phyloP scores from a whole-genome alignment of 305 asterid genomes.

The Fraxinus floribunda region DNA sequence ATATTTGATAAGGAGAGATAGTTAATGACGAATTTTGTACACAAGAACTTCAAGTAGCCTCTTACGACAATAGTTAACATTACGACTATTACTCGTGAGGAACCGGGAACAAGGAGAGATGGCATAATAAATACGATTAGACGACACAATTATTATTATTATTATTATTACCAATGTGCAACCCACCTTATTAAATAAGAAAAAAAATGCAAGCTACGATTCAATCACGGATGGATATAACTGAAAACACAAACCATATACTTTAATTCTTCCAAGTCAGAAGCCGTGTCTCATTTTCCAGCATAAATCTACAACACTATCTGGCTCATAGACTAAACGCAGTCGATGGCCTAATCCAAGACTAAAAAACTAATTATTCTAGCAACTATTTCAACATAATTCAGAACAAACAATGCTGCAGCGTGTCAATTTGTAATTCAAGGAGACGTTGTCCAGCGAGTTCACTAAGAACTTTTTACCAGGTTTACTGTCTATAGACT shows the following conservation, averaged over 20 bases:
- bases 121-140: neutral
- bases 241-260: neutral
- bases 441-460: neutral
- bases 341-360: neutral
- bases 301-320: neutral
- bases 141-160: too few species aligned
- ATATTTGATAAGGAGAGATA: too few species aligned
- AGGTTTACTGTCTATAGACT: neutral
- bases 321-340: neutral
- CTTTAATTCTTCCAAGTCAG: constrained; percentile 1
- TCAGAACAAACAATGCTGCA: neutral
- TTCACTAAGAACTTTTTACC: neutral
- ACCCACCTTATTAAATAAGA: neutral
- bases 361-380: neutral
- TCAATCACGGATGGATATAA: neutral
- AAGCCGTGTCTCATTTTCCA: neutral
- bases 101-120: neutral
- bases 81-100: neutral
- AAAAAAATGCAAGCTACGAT: neutral
- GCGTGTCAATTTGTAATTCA: neutral
- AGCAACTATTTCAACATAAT: neutral
- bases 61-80: too few species aligned
- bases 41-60: too few species aligned
- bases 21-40: too few species aligned
- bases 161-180: neutral